phyloP scores from a whole-genome alignment of 495 filamentous ascomycete species.

The Rostrohypoxylon terebratum region DNA sequence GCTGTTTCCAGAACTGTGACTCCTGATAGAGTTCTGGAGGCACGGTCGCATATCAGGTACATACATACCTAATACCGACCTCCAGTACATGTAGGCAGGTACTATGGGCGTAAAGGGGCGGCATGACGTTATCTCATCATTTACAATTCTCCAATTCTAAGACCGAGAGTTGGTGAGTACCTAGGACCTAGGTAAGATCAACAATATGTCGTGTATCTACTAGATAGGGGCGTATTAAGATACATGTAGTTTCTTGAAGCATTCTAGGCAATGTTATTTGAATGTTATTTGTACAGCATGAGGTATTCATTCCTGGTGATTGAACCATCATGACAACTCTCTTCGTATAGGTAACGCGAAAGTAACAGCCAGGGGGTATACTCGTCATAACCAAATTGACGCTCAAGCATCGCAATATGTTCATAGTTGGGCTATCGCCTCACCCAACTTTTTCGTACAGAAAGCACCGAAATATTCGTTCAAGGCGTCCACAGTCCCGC shows the following conservation, averaged over 20 bases:
- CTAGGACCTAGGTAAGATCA: too few species aligned
- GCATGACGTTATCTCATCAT: too few species aligned
- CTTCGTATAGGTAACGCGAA: neutral
- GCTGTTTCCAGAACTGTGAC: neutral
- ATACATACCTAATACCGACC: too few species aligned
- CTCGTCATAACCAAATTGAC: neutral
- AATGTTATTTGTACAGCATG: neutral
- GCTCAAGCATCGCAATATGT: neutral
- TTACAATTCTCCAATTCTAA: too few species aligned
- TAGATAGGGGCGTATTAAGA: too few species aligned
- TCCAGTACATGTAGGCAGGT: too few species aligned
- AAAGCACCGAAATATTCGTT: slow-evolving; percentile 85
- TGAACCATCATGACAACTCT: neutral
- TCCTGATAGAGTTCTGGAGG: neutral
- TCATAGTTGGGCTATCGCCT: slow-evolving; percentile 51
- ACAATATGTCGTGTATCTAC: too few species aligned
- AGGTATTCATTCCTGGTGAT: neutral
- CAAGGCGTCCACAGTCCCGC: slow-evolving; percentile 81
- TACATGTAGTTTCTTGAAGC: neutral
- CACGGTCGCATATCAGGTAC: too few species aligned
- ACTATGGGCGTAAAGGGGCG: too few species aligned
- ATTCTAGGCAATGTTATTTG: neutral
- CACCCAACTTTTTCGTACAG: slow-evolving; percentile 58
- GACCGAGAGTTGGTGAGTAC: too few species aligned
- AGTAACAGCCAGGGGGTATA: neutral